Evolutionary conservation across 495 filamentous ascomycete genomes (phyloP), one percentile per base, ranked within the genome.

Genomic region (Penicillium arizonense): DNA sequence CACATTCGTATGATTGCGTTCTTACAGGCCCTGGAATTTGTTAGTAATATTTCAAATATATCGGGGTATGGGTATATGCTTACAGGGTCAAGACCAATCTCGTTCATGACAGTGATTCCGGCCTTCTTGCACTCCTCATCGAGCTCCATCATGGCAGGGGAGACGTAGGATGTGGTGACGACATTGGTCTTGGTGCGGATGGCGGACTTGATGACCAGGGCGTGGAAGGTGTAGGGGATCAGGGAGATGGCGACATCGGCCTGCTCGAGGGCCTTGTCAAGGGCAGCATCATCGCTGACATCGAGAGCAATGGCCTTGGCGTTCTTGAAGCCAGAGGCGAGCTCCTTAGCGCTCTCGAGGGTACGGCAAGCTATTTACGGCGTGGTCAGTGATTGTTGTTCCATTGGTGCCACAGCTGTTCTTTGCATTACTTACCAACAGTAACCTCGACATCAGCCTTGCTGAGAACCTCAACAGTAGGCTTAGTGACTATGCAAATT

Each of bases 81-180:
- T 8, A 16, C 9, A 41, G 59, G 60, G 47, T 61, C 85, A 40
- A 96, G 70, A 50, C 93, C 92, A 67, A 97, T 96, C 82, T 98
- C 94, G 67, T 98, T 97, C 88, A 98, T 88, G 52, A 98, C 91
- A 0, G 91, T 96, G 61, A 98, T 97, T 43, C 91, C 93, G 8
- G 95, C 95, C 40, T 87, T 86, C 79, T 96, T 96, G 66, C 81
- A 84, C 56, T 85, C 79, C 50, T 81, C 75, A 52, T 97, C 90
- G 26, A 98, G 78, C 75, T 90, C 94, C 70, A 84, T 62, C 92
- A 98, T 97, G 24, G 90, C 90, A 0, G 91, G 91, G 2, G 89
- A 94, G 42, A 96, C 87, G 62, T 97, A 97, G 51, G 83, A 88
- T n/a, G 94, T 97, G 36, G 94, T 97, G 45, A 97, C 94, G 46